phyloP scores from a whole-genome alignment of 169 alveolate genomes.

The Cryptosporidium xiaoi region DNA sequence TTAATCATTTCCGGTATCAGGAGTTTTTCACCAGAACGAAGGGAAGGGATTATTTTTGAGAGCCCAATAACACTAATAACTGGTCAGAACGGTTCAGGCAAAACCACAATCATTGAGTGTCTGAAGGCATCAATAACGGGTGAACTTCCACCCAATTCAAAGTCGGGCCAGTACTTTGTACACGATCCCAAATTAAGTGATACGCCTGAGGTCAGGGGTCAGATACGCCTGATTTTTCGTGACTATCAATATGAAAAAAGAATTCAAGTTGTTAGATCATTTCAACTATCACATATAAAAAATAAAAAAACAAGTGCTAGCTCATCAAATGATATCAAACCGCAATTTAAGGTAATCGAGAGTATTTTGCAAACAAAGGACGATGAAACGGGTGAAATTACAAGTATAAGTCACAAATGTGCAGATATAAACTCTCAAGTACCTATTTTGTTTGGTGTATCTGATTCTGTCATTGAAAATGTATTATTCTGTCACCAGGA shows the following conservation, averaged over 20 bases:
- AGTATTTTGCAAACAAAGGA: conserved; percentile 76
- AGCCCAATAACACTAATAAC: conserved; percentile 96
- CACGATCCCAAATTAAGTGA: conserved; percentile 91
- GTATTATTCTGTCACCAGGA: conserved; percentile 98
- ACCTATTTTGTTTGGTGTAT: conserved; percentile 94
- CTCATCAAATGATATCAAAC: conserved; percentile 73
- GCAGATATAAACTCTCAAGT: conserved; percentile 91
- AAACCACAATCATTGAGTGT: conserved; percentile 97
- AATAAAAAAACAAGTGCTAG: conserved; percentile 61
- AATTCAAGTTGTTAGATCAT: conserved; percentile 86
- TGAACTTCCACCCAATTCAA: conserved; percentile 95
- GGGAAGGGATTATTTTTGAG: conserved; percentile 92
- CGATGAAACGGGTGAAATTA: conserved; percentile 76
- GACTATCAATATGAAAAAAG: conserved; percentile 79
- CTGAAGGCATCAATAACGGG: conserved; percentile 94
- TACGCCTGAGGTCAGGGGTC: conserved; percentile 89
- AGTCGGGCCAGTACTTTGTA: conserved; percentile 93
- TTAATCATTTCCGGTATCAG: conserved; percentile 96
- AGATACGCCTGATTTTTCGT: conserved; percentile 84
- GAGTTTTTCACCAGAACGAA: conserved; percentile 92
- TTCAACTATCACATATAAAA: conserved; percentile 82
- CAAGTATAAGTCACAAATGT: conserved; percentile 82
- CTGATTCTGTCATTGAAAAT: conserved; percentile 93
- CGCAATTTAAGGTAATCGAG: conserved; percentile 82
- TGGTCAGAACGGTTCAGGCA: conserved; percentile 99